Evolutionary conservation across 2,329 filamentous ascomycete species (phyloP).

Genomic region (Zymoseptoria pseudotritici): DNA sequence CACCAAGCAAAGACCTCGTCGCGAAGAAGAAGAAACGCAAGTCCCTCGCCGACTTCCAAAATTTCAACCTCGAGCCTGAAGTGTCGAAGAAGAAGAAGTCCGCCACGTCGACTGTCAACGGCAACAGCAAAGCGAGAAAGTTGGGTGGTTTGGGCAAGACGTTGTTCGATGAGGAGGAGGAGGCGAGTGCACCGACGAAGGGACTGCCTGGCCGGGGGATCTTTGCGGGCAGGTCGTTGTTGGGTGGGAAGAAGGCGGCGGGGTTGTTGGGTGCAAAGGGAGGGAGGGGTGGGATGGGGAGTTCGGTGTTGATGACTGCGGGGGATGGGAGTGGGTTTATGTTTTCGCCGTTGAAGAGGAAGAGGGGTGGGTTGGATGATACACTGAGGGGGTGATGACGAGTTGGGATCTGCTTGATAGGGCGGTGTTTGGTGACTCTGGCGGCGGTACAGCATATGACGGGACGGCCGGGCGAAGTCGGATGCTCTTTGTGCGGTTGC

Average conservation of each 20-base stretch:
- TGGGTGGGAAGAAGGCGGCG: conserved; percentile 26
- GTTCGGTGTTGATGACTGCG: conserved; percentile 23
- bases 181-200: conserved; percentile 20
- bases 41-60: conserved; percentile 40
- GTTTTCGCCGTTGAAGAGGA: conserved; percentile 32
- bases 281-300: background rate
- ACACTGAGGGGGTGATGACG: conserved; percentile 22
- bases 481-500: background rate
- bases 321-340: conserved; percentile 31
- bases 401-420: background rate
- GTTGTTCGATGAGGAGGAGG: conserved; percentile 35
- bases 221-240: conserved; percentile 16
- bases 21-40: conserved; percentile 35
- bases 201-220: conserved; percentile 12
- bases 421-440: background rate
- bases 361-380: conserved; percentile 27
- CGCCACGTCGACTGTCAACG: background rate
- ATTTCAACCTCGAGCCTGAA: conserved; percentile 28
- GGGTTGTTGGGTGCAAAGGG: conserved; percentile 21
- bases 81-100: conserved; percentile 21
- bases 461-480: too few relatives aligned
- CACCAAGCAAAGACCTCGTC: conserved; percentile 25
- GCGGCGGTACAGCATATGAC: background rate
- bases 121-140: conserved; percentile 31
- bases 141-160: conserved; percentile 33